Conservation (phyloP, 2,329 filamentous ascomycete genomes). For the Sarocladium strictum region DNA sequence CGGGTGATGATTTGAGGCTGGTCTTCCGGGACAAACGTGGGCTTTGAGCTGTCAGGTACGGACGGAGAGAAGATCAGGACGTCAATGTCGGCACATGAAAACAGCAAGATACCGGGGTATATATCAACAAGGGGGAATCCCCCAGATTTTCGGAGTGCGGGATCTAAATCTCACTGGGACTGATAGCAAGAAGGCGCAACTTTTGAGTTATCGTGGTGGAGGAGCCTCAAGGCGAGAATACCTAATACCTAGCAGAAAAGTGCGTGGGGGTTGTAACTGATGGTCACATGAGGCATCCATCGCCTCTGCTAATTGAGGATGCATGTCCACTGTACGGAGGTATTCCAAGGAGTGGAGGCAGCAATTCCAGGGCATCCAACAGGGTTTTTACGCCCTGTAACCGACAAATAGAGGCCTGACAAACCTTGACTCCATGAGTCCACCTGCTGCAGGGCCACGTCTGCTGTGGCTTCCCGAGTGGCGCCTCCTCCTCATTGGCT, state of each 20-base stretch:
- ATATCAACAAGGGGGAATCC: not conserved
- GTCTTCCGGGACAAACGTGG: too few relatives aligned
- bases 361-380: not conserved
- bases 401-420: not conserved
- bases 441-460: too few relatives aligned
- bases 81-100: not conserved
- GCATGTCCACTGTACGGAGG: too few relatives aligned
- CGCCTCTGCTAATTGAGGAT: not conserved
- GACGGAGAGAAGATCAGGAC: not conserved
- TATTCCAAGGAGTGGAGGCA: too few relatives aligned
- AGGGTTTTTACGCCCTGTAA: not conserved
- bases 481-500: not conserved
- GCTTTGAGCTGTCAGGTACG: not conserved
- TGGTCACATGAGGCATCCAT: not conserved
- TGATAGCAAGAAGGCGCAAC: not conserved
- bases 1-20: too few relatives aligned
- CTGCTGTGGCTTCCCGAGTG: not conserved
- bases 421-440: not conserved
- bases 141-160: conserved; percentile 6
- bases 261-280: not conserved
- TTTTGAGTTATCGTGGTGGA: not conserved
- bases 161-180: not conserved
- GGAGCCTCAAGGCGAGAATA: not conserved
- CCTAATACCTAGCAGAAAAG: not conserved
- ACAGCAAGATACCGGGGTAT: not conserved